These are phyloP conservation scores for Uronychia binucleata DNA, from an alignment of 73 alveolate species.

Conservation along the genomic window DNA sequence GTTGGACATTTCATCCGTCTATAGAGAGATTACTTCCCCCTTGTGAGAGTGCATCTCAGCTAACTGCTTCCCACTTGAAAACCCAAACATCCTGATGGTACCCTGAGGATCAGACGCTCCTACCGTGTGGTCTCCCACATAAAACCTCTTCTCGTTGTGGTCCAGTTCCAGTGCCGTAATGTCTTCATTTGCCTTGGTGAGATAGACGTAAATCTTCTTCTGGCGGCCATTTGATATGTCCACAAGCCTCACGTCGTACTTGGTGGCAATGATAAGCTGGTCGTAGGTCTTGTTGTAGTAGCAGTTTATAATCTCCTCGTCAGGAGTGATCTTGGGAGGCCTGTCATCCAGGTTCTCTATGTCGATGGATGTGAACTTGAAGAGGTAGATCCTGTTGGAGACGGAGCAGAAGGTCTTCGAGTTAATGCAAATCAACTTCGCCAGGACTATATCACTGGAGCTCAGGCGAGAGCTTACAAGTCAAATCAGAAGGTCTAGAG, in stretches of 20 bases:
- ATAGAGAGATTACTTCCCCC: conserved; percentile 20
- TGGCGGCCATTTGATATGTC: conserved; percentile 36
- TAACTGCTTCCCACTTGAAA: conserved; percentile 22
- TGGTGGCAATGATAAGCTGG: conserved; percentile 17
- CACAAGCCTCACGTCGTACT: conserved; percentile 24
- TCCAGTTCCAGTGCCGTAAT: conserved; percentile 20
- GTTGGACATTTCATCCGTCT: conserved; percentile 18
- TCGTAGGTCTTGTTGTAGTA: conserved; percentile 22
- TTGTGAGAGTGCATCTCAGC: not conserved
- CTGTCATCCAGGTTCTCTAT: conserved; percentile 28
- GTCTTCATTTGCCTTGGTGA: conserved; percentile 33
- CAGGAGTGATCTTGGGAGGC: conserved; percentile 18
- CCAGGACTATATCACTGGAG: conserved; percentile 17
- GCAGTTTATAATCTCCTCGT: conserved; percentile 13
- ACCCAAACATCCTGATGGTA: conserved; percentile 16
- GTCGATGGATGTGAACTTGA: conserved; percentile 23
- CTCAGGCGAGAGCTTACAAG: conserved; percentile 3
- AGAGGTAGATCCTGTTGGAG: conserved; percentile 36
- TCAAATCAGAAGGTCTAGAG: conserved; percentile 41
- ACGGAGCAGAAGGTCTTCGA: conserved; percentile 34
- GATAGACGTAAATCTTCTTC: conserved; percentile 23
- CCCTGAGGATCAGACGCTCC: too few species aligned
- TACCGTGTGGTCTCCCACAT: conserved; percentile 24
- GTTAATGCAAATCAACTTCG: conserved; percentile 23
- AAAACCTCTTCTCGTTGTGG: conserved; percentile 25